phyloP scores from a whole-genome alignment of 139 green algal genomes.

The Picochlorum sp. region DNA sequence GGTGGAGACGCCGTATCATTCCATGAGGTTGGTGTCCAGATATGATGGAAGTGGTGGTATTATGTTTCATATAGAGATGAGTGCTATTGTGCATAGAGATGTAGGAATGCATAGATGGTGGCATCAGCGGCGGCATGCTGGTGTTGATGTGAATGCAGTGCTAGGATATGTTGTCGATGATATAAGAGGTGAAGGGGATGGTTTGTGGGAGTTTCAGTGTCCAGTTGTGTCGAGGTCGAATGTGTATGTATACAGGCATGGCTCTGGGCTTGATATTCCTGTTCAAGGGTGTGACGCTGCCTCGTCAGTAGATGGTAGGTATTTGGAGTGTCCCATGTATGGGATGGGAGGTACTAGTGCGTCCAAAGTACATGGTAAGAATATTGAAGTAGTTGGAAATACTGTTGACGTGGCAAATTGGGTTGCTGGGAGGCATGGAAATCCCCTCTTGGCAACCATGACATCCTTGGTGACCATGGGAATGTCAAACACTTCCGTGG shows the following conservation, averaged over 20 bases:
- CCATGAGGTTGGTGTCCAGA: neutral
- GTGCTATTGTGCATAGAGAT: neutral
- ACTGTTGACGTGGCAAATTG: no score
- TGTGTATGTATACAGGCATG: constrained; percentile 31
- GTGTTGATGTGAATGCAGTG: neutral
- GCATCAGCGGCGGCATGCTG: neutral
- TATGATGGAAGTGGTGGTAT: neutral
- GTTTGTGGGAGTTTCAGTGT: constrained; percentile 44
- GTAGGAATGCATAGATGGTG: neutral
- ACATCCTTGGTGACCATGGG: no score
- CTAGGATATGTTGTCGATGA: no score
- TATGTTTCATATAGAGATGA: neutral
- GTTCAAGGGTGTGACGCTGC: neutral
- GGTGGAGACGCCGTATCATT: constrained; percentile 1
- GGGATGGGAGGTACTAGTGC: neutral
- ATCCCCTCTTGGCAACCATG: no score
- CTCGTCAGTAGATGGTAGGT: neutral
- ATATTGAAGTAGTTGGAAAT: no score
- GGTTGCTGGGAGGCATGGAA: no score
- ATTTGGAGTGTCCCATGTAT: neutral
- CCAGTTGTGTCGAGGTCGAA: constrained; percentile 43
- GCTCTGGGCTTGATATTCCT: neutral
- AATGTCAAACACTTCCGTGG: no score
- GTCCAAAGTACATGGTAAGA: neutral
- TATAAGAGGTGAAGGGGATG: no score